phyloP scores from a whole-genome alignment of 768 basidiomycete species.

The Xanthoconium stramineum region DNA sequence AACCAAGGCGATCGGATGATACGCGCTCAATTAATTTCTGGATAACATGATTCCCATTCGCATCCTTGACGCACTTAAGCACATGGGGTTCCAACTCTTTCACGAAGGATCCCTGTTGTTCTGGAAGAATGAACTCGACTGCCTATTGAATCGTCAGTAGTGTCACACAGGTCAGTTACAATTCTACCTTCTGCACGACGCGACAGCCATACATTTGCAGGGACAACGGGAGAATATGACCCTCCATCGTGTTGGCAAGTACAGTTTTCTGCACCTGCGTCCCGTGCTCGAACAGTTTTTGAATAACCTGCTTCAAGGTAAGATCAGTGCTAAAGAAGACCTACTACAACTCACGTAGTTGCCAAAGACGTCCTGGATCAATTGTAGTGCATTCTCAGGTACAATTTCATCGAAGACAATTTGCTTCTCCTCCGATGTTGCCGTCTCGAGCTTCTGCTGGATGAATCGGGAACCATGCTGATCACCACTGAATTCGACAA shows the following conservation, averaged over 20 bases:
- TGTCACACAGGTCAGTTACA: neutral
- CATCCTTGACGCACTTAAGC: conserved; percentile 82
- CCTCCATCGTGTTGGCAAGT: conserved; percentile 72
- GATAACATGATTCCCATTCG: conserved; percentile 94
- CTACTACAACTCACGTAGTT: conserved; percentile 70
- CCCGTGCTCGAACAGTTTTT: conserved; percentile 90
- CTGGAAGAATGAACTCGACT: conserved; percentile 73
- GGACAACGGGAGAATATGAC: conserved; percentile 71
- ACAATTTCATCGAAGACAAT: conserved; percentile 85
- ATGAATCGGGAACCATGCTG: conserved; percentile 99
- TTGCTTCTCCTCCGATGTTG: conserved; percentile 76
- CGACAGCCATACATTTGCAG: conserved; percentile 96
- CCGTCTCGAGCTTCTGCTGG: conserved; percentile 78
- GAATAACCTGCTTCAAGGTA: conserved; percentile 64
- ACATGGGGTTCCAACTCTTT: conserved; percentile 77
- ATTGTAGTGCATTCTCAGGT: conserved; percentile 65
- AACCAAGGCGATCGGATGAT: conserved; percentile 68
- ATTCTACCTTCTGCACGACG: conserved; percentile 82
- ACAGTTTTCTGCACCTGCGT: conserved; percentile 68
- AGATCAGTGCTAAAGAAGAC: neutral
- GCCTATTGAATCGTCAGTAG: conserved; percentile 48
- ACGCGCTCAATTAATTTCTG: conserved; percentile 87
- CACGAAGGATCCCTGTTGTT: conserved; percentile 75
- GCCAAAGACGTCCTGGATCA: conserved; percentile 92
- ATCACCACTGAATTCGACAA: conserved; percentile 91